Evolutionary conservation across 2,329 filamentous ascomycete genomes (phyloP).

Genomic region (Purpureocillium takamizusanense): DNA sequence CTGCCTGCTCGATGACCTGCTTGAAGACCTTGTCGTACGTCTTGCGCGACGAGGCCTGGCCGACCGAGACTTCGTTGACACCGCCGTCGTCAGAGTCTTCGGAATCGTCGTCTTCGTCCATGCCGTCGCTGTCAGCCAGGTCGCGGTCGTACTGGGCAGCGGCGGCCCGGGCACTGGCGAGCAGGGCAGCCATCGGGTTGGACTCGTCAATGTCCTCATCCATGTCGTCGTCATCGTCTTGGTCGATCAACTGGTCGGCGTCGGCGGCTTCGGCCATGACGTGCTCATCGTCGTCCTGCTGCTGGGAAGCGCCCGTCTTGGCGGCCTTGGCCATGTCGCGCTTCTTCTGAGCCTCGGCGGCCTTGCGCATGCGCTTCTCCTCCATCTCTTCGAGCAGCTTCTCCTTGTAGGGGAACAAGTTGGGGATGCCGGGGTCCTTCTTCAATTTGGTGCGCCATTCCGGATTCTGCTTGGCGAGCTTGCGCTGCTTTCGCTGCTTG

Average conservation of each 20-base stretch:
- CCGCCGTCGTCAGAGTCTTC: conserved; percentile 45
- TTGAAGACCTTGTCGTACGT: conserved; percentile 97
- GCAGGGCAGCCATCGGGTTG: conserved; percentile 86
- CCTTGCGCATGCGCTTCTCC: conserved; percentile 71
- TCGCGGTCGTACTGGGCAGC: conserved; percentile 67
- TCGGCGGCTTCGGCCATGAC: conserved; percentile 37
- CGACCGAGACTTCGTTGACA: conserved; percentile 40
- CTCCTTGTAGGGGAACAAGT: conserved; percentile 96
- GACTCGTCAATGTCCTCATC: conserved; percentile 56
- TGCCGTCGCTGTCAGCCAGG: conserved; percentile 49
- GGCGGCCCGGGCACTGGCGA: conserved; percentile 73
- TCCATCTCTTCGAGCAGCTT: conserved; percentile 92
- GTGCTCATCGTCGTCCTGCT: conserved; percentile 30
- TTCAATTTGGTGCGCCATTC: conserved; percentile 93
- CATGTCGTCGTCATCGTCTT: conserved; percentile 40
- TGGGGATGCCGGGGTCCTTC: conserved; percentile 97
- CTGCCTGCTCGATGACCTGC: conserved; percentile 77
- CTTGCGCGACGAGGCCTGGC: conserved; percentile 60
- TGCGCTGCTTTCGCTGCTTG: conserved; percentile 85
- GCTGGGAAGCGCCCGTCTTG: conserved; percentile 40
- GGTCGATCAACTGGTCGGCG: conserved; percentile 38
- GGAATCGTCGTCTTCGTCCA: conserved; percentile 35
- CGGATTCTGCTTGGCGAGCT: conserved; percentile 90
- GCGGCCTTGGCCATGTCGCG: conserved; percentile 64
- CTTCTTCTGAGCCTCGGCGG: conserved; percentile 64